These are phyloP conservation scores for Gorgonomyces haynaldii DNA, from an alignment of 192 early-diverging fungal species.

Conservation along the genomic window DNA sequence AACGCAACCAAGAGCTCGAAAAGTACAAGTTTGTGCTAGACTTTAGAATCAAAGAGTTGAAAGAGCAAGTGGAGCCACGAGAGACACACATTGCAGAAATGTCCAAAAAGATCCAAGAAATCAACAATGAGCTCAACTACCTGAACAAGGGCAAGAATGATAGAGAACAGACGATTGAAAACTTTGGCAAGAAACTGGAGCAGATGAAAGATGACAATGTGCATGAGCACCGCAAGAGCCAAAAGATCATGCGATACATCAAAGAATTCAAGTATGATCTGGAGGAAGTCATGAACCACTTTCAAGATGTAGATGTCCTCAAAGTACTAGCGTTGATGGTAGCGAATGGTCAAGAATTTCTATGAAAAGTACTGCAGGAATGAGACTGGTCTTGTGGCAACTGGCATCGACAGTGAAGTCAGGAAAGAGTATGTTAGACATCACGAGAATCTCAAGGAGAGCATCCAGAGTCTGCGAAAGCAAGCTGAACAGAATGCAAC, in stretches of 20 bases:
- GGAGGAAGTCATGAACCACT: slow-evolving; percentile 23
- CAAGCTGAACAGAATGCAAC: slow-evolving; percentile 14
- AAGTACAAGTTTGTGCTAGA: slow-evolving; percentile 53
- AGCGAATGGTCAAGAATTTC: slow-evolving; percentile 20
- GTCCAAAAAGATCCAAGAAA: slow-evolving; percentile 34
- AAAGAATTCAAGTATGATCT: slow-evolving; percentile 24
- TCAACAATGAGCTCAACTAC: slow-evolving; percentile 29
- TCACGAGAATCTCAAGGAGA: slow-evolving; percentile 18
- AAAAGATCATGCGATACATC: slow-evolving; percentile 17
- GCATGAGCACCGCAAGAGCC: slow-evolving; percentile 16
- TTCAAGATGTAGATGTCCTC: slow-evolving; percentile 34
- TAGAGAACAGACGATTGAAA: slow-evolving; percentile 14
- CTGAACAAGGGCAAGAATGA: slow-evolving; percentile 21
- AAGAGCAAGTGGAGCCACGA: slow-evolving; percentile 45
- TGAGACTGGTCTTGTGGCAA: not conserved
- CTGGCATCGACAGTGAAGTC: slow-evolving; percentile 29
- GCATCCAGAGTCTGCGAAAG: slow-evolving; percentile 13
- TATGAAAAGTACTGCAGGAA: slow-evolving; percentile 13
- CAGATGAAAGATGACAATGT: slow-evolving; percentile 15
- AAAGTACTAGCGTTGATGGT: slow-evolving; percentile 5
- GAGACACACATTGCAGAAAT: slow-evolving; percentile 42
- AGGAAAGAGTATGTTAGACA: slow-evolving; percentile 23
- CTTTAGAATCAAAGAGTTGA: slow-evolving; percentile 44
- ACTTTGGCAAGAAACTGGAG: slow-evolving; percentile 13
- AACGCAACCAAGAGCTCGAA: slow-evolving; percentile 53